These are phyloP conservation scores for Fusarium verticillioides DNA, from an alignment of 2,329 filamentous ascomycete genomes.

Conservation along the genomic window DNA sequence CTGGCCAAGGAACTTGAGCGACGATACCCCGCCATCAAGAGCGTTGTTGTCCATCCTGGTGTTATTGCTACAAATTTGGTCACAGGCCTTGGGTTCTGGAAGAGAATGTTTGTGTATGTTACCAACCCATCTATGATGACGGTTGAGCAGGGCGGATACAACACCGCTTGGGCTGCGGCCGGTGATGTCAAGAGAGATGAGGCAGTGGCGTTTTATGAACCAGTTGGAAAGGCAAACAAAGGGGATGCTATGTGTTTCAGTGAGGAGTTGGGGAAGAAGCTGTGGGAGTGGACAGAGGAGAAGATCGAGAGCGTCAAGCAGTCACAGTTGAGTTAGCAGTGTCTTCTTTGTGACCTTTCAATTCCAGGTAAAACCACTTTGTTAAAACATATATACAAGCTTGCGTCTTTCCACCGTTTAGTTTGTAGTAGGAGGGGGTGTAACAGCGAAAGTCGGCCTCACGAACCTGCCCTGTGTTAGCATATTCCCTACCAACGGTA, in stretches of 20 bases:
- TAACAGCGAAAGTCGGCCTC: constrained; percentile 80
- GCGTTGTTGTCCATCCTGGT: constrained; percentile 62
- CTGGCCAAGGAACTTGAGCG: constrained; percentile 58
- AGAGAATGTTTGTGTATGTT: constrained; percentile 41
- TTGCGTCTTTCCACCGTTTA: constrained; percentile 23
- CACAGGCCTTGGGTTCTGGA: constrained; percentile 37
- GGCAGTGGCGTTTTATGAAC: constrained; percentile 44
- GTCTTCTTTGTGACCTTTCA: constrained; percentile 33
- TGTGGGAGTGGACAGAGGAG: constrained; percentile 54
- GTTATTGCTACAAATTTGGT: constrained; percentile 48
- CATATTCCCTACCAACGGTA: not conserved
- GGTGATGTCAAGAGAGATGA: constrained; percentile 22
- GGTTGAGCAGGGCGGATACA: constrained; percentile 46
- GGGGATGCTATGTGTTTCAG: constrained; percentile 41
- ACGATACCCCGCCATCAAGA: constrained; percentile 54
- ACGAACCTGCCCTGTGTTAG: constrained; percentile 70
- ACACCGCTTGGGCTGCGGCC: constrained; percentile 49
- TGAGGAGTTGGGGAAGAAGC: constrained; percentile 46
- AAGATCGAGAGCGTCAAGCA: constrained; percentile 11
- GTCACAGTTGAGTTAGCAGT: not conserved
- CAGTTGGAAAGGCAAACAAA: constrained; percentile 40
- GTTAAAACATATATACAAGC: constrained; percentile 42
- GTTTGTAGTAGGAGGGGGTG: constrained; percentile 73
- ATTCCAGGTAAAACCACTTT: constrained; percentile 29
- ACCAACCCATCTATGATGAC: constrained; percentile 40